phyloP scores from a whole-genome alignment of 1,139 yeast genomes.

The Debaryomyces sp. region DNA sequence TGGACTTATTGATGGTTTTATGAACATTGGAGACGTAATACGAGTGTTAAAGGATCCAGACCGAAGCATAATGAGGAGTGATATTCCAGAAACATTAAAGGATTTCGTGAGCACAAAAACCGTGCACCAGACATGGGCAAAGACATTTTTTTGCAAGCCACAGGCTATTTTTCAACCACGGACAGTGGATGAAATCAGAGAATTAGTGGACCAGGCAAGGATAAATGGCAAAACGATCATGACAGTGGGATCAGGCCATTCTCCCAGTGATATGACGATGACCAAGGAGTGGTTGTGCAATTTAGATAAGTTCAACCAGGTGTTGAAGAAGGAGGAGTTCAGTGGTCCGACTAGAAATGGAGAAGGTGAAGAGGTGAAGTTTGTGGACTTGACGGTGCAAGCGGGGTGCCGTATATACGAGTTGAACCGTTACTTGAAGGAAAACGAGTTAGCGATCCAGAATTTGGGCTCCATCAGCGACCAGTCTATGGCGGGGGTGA shows the following conservation, averaged over 20 bases:
- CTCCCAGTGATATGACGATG: constrained; percentile 91
- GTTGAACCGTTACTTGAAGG: constrained; percentile 66
- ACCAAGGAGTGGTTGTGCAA: constrained; percentile 88
- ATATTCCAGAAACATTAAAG: constrained; percentile 34
- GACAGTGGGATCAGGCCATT: constrained; percentile 93
- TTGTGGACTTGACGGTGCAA: constrained; percentile 88
- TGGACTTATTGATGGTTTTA: not conserved
- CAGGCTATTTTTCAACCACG: constrained; percentile 78
- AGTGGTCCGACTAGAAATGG: constrained; percentile 37
- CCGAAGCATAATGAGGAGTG: not conserved
- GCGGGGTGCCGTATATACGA: constrained; percentile 88
- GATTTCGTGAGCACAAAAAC: constrained; percentile 40
- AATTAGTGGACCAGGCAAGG: constrained; percentile 68
- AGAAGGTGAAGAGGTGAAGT: constrained; percentile 51
- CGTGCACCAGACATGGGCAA: constrained; percentile 85
- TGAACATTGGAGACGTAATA: not conserved
- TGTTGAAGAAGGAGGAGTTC: constrained; percentile 46
- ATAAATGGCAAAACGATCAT: constrained; percentile 65
- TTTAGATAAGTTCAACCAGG: constrained; percentile 69
- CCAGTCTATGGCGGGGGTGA: constrained; percentile 91
- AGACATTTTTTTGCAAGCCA: constrained; percentile 79
- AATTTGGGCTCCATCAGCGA: constrained; percentile 93
- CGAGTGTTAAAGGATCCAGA: not conserved
- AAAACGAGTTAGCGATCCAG: constrained; percentile 76
- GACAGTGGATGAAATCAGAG: constrained; percentile 61